Percentiles rank a stretch among this genome's conserved stretches.
phyloP scores from a whole-genome alignment of 441 rosid species.

The Arabidopsis hybrid region DNA sequence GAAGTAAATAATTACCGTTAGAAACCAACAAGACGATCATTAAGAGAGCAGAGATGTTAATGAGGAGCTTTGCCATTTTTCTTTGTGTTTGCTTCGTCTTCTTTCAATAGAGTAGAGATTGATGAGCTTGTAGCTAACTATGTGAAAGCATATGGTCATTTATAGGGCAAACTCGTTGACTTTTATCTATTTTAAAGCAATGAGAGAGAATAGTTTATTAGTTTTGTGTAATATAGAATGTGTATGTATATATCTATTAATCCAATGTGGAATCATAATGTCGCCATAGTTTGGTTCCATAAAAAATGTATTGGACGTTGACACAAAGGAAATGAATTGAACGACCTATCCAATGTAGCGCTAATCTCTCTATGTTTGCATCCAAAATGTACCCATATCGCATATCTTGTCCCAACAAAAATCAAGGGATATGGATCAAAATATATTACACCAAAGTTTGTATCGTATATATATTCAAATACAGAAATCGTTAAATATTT shows the following conservation, averaged over 20 bases:
- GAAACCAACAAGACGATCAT: constrained; percentile 2
- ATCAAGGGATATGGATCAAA: neutral
- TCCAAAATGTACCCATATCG: neutral
- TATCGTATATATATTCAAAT: neutral
- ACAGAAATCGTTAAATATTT: neutral
- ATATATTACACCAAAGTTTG: neutral
- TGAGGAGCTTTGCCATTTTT: neutral
- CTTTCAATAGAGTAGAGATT: neutral
- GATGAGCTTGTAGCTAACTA: neutral
- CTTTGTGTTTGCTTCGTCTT: neutral
- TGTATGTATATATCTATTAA: neutral
- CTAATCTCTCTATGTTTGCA: neutral
- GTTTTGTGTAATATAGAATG: neutral
- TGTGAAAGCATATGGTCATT: neutral
- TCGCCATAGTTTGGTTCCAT: neutral
- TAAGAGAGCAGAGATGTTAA: neutral
- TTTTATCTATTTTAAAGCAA: neutral
- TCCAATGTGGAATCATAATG: neutral
- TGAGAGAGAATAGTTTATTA: neutral
- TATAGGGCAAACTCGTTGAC: constrained; percentile 9
- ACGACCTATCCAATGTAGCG: neutral
- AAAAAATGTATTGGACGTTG: neutral
- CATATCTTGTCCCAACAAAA: neutral
- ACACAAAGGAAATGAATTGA: neutral
- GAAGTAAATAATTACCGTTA: neutral